These are phyloP conservation scores for Penicillium verhagenii DNA, from an alignment of 495 filamentous ascomycete genomes.

Conservation along the genomic window DNA sequence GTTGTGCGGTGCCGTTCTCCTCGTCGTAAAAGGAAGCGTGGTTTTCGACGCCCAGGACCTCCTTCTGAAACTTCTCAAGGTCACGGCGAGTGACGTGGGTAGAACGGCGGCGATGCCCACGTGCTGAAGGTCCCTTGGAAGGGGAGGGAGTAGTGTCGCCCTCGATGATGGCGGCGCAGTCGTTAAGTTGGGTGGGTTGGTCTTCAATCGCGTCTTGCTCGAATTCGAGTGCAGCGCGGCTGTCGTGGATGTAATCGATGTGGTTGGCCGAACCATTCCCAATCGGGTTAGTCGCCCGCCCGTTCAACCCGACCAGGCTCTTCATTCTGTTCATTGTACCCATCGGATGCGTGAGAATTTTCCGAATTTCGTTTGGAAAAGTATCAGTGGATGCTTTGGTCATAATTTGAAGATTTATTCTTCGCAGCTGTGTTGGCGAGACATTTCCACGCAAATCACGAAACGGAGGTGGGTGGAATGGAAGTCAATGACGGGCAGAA, in stretches of 20 bases:
- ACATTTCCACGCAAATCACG: not conserved
- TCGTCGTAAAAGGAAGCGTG: constrained; percentile 33
- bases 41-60: constrained; percentile 40
- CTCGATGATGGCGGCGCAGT: constrained; percentile 39
- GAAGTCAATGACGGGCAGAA: constrained; percentile 25
- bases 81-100: constrained; percentile 46
- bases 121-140: constrained; percentile 42
- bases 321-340: constrained; percentile 21
- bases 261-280: constrained; percentile 11
- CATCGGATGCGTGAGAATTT: constrained; percentile 9
- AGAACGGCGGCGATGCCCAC: constrained; percentile 48
- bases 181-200: constrained; percentile 2
- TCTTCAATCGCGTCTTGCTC: constrained; percentile 12
- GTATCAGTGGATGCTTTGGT: too few relatives aligned
- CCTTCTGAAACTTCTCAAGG: constrained; percentile 46
- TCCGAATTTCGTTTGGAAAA: not conserved
- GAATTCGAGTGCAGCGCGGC: constrained; percentile 1
- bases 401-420: not conserved
- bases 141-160: constrained; percentile 29
- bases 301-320: constrained; percentile 19
- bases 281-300: constrained; percentile 17
- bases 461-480: constrained; percentile 25
- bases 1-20: constrained; percentile 26
- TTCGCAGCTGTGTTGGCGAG: not conserved
- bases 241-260: constrained; percentile 6